Base-by-base conservation (phyloP, 108 stramenopile species). In the Skeletonema tropicum region DNA sequence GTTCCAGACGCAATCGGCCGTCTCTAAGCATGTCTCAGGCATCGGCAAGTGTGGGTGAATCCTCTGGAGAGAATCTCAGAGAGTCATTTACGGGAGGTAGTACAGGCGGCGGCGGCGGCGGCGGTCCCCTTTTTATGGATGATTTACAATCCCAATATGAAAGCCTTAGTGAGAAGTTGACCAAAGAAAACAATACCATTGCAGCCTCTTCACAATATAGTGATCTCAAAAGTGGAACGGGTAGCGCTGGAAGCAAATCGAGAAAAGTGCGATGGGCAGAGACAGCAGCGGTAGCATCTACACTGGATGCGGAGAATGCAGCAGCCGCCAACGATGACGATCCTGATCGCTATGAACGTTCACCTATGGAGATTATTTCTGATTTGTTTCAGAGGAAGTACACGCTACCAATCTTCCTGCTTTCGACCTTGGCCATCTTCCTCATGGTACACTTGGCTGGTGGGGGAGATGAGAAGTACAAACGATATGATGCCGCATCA, bases 391-490 rank as follows among this genome's bases (percentile, higher is more conserved):
- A 55, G 31, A 64, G 63, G 29, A 74, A 64, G 64, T 81, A 81
- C 58, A 71, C 80, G 14, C 17, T 75, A 11, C 80, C 80, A 11
- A 41, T 65, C 23, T 74, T 81, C 31, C 42, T 81, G 17, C 6
- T 59, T 12, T 41, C 59, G 65, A 63, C 80, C 9, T 38, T 64
- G 11, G 41, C 36, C 14, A 81, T 81, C 14, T 81, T 81, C 59
- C 35, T 75, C 29, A 46, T 81, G 69, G 80, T 81, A 10, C 80
- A 81, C 65, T 52, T 81, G 26, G 33, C 73, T 36, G 80, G 74
- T 5, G 46, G 74, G 19, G 49, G 46, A 14, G 62, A 66, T 35
- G 64, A 29, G 7, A 63, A 65, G 9, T 33, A 33, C 32, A 38
- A 62, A 33, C 19, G 52, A 55, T 55, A 55, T 25, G 52, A 55